Conservation (phyloP, 257 asterid genomes). For the Fraxinus americana region DNA sequence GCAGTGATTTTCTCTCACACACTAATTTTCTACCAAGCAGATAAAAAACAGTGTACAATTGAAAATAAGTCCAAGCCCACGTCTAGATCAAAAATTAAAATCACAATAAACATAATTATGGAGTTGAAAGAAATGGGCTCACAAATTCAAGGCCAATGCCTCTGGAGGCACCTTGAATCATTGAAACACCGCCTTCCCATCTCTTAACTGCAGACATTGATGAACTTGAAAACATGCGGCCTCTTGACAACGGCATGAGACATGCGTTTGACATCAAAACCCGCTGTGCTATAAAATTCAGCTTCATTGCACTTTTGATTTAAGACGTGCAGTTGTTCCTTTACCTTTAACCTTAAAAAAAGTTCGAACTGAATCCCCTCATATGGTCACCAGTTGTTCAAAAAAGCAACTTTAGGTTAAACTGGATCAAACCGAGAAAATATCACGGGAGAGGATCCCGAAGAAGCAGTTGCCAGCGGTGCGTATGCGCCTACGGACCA, state of each 20-base stretch:
- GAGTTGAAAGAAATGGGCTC: constrained; percentile 23
- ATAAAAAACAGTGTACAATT: background rate
- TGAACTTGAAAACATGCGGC: constrained; percentile 37
- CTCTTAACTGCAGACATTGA: constrained; percentile 32
- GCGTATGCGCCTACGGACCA: background rate
- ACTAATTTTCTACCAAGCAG: background rate
- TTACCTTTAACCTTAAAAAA: constrained; percentile 16
- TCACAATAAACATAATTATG: background rate
- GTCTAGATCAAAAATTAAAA: background rate
- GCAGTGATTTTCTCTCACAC: background rate
- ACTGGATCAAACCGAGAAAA: constrained; percentile 1
- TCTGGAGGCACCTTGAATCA: constrained; percentile 99
- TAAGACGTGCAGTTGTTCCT: background rate
- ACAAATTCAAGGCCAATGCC: constrained; percentile 98
- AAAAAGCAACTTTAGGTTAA: background rate
- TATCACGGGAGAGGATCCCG: constrained; percentile 20
- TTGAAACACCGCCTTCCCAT: constrained; percentile 71
- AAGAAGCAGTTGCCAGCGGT: constrained; percentile 14
- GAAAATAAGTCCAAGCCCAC: background rate
- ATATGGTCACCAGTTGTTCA: background rate
- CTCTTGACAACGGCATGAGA: constrained; percentile 28
- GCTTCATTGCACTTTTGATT: constrained; percentile 33
- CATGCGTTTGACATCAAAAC: constrained; percentile 30
- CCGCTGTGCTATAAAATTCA: constrained; percentile 36
- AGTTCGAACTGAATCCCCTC: background rate